Evolutionary conservation across 768 basidiomycete species (phyloP), one percentile per base, ranked within the genome.

Genomic region (Gyrodon lividus): DNA sequence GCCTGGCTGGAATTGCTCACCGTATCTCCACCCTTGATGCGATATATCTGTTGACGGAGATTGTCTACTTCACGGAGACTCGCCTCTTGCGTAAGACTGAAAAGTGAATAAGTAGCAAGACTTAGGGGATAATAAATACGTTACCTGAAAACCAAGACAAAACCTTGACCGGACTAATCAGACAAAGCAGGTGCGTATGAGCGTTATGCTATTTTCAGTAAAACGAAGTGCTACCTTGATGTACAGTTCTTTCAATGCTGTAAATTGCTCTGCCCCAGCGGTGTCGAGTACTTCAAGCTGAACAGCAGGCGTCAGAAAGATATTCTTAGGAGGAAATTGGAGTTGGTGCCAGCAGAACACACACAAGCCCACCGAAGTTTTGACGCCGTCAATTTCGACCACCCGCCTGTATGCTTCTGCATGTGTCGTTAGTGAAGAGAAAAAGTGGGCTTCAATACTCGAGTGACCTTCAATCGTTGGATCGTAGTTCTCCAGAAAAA

Each of bases 221-320:
- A 43, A 31, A 41, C 34, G 9, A 48, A 7, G 39, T 20, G 13
- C 35, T 52, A 87, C 88, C 78, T 88, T 84, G 65, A 92, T 90
- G 63, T 90, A 90, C 8, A 86, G 73, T 69, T 92, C 89, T 56
- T 88, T 89, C 46, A 91, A 72, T 8, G 85, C 84, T 14, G 77
- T 87, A 66, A 92, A 92, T 66, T 91, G 89, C 59, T 91, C 89
- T n/a, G 86, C 84, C 12, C 89, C 89, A 20, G 89, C 89, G 10
- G 89, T 91, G 65, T 92, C 89, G 50, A 90, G 68, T 46, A 92
- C 82, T 65, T 92, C 86, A 47, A 91, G 79, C 89, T 91, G 59
- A 24, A 30, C 17, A 43, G 40, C 19, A 47, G n/a, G 30, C 13
- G 28, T 65, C 28, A 66, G 56, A 46, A 46, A 55, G 23, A 28